A percentile compares a stretch with the other conserved stretches of the same genome.
phyloP scores from a whole-genome alignment of 768 basidiomycete genomes.

The Russula sp. region DNA sequence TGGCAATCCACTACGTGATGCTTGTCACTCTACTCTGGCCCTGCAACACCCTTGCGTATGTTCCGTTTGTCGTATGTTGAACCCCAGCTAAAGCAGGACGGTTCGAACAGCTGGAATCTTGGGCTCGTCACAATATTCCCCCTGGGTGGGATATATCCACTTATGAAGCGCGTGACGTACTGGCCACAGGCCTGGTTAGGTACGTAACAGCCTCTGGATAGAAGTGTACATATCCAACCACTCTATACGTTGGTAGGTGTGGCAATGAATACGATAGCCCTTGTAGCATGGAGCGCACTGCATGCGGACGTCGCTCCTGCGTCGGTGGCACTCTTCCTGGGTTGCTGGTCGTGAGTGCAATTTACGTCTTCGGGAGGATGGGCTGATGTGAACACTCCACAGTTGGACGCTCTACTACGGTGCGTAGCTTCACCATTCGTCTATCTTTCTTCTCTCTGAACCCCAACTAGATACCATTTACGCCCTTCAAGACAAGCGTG shows the following conservation, averaged over 20 bases:
- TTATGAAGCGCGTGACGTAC: conserved; percentile 30
- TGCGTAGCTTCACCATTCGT: not conserved
- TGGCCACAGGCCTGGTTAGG: conserved; percentile 32
- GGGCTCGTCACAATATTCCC: conserved; percentile 26
- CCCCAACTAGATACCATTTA: conserved; percentile 53
- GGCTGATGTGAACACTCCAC: not conserved
- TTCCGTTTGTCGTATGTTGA: not conserved
- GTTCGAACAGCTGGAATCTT: conserved; percentile 16
- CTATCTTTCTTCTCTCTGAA: conserved; percentile 28
- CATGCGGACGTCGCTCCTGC: not conserved
- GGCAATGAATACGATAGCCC: conserved; percentile 23
- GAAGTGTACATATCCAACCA: not conserved
- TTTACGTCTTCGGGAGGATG: not conserved
- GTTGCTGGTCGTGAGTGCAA: conserved; percentile 4
- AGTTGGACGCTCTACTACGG: conserved; percentile 24
- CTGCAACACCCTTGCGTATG: conserved; percentile 19
- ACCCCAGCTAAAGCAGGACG: not conserved
- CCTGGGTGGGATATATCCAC: conserved; percentile 27
- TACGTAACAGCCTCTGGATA: conserved; percentile 2
- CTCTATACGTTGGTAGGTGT: conserved; percentile 17
- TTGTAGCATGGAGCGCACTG: conserved; percentile 20
- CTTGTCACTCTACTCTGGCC: conserved; percentile 16
- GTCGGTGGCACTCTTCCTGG: not conserved
- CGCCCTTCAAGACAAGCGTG: conserved; percentile 54
- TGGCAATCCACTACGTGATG: conserved; percentile 14